Evolutionary conservation across 768 basidiomycete genomes (phyloP).

Genomic region (Ephemerocybe angulata): DNA sequence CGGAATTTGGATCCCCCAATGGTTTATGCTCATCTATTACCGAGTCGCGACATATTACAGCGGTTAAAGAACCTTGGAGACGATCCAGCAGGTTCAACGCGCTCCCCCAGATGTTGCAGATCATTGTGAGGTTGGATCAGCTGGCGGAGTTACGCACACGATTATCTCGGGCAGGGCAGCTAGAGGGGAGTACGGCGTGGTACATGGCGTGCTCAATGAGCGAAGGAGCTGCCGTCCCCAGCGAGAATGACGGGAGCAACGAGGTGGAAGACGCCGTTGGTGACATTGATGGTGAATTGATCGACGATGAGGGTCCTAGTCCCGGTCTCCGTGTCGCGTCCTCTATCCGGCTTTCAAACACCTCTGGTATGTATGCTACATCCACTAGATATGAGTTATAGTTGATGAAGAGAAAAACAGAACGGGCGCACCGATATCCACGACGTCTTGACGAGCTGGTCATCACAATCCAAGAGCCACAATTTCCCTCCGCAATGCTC

Average conservation of each 20-base stretch:
- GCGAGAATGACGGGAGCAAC: too few species aligned
- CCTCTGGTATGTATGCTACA: too few species aligned
- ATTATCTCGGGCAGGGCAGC: conserved; percentile 4
- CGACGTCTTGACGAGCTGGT: conserved; percentile 12
- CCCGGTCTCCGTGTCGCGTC: too few species aligned
- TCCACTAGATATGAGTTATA: too few species aligned
- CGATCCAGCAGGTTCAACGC: conserved; percentile 26
- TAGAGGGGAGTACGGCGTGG: conserved; percentile 14
- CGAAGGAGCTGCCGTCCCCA: too few species aligned
- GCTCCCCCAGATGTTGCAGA: conserved; percentile 29
- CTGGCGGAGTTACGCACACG: conserved; percentile 14
- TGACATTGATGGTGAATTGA: too few species aligned
- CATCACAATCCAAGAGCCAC: conserved; percentile 14
- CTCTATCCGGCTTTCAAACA: too few species aligned
- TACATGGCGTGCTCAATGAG: conserved; percentile 5
- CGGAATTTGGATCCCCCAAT: conserved; percentile 25
- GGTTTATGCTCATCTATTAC: conserved; percentile 31
- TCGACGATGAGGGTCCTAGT: too few species aligned
- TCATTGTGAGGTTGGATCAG: conserved; percentile 23
- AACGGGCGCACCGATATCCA: conserved; percentile 19
- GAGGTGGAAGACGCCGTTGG: too few species aligned
- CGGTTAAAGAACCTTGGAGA: conserved; percentile 32
- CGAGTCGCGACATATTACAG: conserved; percentile 29
- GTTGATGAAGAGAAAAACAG: too few species aligned
- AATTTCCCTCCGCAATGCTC: conserved; percentile 12